These are phyloP conservation scores for Neurospora sp. DNA, from an alignment of 495 filamentous ascomycete species.

Conservation along the genomic window DNA sequence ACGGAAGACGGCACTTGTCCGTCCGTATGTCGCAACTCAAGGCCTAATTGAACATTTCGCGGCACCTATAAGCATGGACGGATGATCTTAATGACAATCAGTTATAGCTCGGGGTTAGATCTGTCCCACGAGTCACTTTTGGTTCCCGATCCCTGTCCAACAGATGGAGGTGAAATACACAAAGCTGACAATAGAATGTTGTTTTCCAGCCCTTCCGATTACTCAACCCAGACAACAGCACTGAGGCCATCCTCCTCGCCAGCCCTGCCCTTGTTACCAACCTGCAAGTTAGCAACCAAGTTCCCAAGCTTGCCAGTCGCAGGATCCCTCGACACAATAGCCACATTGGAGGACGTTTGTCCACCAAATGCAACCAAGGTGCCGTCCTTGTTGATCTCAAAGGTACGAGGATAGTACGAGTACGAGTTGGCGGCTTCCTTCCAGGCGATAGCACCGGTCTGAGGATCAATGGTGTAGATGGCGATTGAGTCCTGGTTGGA, in stretches of 20 bases:
- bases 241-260: constrained; percentile 38
- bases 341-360: constrained; percentile 52
- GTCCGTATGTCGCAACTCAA: no score
- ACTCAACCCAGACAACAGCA: constrained; percentile 37
- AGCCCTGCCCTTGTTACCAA: constrained; percentile 30
- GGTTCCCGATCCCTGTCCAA: background rate
- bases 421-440: constrained; percentile 31
- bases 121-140: background rate
- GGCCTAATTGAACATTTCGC: no score
- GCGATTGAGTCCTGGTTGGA: constrained; percentile 29
- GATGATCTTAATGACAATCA: background rate
- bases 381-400: constrained; percentile 53
- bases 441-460: constrained; percentile 26
- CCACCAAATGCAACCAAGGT: constrained; percentile 54
- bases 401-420: constrained; percentile 43
- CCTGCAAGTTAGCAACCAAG: constrained; percentile 29
- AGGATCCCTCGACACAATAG: constrained; percentile 46
- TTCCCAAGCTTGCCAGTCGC: constrained; percentile 46
- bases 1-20: no score
- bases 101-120: background rate
- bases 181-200: background rate
- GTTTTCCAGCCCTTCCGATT: background rate
- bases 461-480: constrained; percentile 23
- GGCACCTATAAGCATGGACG: no score
- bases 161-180: background rate